Conservation (phyloP, 768 basidiomycete genomes). For the Pulveroboletus ravenelii region DNA sequence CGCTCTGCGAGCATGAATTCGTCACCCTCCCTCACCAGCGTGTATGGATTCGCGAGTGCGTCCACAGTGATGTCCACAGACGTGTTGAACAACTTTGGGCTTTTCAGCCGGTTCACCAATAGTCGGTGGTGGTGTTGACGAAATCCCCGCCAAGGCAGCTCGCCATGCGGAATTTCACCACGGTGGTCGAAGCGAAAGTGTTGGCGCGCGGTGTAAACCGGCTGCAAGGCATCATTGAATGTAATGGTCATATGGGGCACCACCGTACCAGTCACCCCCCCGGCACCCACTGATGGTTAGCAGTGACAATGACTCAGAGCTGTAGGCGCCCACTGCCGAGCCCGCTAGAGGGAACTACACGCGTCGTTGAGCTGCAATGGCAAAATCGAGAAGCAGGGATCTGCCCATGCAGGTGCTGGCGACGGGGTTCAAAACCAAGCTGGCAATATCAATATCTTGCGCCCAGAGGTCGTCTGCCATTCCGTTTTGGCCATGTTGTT, state of each 20-base stretch:
- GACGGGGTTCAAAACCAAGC: background rate
- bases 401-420: no score
- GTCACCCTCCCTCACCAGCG: background rate
- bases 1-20: no score
- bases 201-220: background rate
- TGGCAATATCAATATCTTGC: conserved; percentile 1
- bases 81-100: background rate
- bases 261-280: background rate
- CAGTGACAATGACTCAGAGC: no score
- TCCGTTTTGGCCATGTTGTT: background rate
- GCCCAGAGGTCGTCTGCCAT: background rate
- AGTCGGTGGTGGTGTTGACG: background rate
- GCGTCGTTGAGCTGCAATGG: background rate
- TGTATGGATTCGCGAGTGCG: conserved; percentile 1
- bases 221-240: no score
- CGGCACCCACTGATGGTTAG: no score
- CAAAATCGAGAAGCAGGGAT: background rate
- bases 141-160: conserved; percentile 2
- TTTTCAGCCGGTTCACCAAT: conserved; percentile 3
- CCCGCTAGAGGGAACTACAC: no score
- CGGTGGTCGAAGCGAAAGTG: background rate
- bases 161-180: background rate
- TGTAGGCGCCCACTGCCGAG: background rate
- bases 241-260: background rate
- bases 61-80: background rate